Evolutionary conservation across 306 rosid species (phyloP).

Genomic region (Gleditsia sinensis): DNA sequence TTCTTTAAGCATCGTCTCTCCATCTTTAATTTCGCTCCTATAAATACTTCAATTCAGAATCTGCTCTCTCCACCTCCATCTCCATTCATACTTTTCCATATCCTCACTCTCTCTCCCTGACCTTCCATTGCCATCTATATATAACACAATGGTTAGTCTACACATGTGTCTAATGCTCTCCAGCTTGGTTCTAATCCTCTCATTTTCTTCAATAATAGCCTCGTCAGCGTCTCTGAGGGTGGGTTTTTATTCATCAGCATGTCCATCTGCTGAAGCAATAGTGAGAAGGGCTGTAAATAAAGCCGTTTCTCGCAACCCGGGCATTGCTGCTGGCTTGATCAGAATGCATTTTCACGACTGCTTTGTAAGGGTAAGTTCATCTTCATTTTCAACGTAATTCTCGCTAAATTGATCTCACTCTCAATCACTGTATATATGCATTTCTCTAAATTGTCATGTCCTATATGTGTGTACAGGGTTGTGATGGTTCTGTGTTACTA

Average conservation of each 20-base stretch:
- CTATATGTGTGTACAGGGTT: conserved; percentile 34
- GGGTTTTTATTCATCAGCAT: conserved; percentile 34
- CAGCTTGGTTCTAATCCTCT: conserved; percentile 38
- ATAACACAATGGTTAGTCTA: too few species aligned
- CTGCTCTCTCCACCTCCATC: too few species aligned
- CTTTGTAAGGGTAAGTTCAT: conserved; percentile 39
- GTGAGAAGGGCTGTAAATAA: conserved; percentile 44
- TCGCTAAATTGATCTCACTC: too few species aligned
- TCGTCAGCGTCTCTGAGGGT: conserved; percentile 37
- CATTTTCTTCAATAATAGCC: conserved; percentile 19
- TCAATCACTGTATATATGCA: too few species aligned
- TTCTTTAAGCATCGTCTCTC: too few species aligned
- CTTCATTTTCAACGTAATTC: too few species aligned
- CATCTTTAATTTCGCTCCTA: too few species aligned
- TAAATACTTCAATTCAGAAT: too few species aligned
- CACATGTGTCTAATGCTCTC: conserved; percentile 6
- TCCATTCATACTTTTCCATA: too few species aligned
- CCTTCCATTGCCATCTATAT: too few species aligned
- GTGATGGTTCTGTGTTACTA: conserved; percentile 44
- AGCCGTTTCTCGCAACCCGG: conserved; percentile 43
- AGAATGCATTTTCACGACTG: conserved; percentile 56
- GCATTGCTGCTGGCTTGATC: conserved; percentile 49
- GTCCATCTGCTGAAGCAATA: conserved; percentile 47
- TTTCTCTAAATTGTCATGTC: background rate
- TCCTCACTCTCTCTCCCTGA: background rate